Conservation (phyloP, 2,329 filamentous ascomycete genomes). For the Chrysosporium keratinophilum region DNA sequence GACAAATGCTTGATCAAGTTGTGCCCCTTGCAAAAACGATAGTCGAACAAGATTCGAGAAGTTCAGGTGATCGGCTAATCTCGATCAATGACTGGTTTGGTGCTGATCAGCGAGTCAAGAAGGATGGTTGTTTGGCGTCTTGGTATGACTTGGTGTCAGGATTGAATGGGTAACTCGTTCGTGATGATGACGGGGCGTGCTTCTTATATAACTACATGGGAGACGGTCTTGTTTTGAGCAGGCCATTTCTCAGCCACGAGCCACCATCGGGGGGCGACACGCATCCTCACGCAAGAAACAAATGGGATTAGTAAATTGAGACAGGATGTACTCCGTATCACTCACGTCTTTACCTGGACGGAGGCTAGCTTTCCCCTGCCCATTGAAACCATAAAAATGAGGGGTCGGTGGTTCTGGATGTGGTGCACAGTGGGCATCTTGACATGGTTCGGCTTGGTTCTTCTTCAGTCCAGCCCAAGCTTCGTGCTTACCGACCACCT, state of each 20-base stretch:
- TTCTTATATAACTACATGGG: no score
- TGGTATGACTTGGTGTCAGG: background rate
- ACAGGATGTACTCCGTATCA: no score
- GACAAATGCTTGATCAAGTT: background rate
- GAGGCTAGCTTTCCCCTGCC: background rate
- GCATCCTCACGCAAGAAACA: background rate
- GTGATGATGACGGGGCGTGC: background rate
- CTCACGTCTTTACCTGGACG: background rate
- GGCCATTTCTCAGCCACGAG: background rate
- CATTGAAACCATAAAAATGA: background rate
- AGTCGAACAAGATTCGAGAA: background rate
- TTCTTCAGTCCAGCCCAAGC: background rate
- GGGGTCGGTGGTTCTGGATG: background rate
- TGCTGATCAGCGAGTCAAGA: background rate
- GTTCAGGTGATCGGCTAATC: background rate
- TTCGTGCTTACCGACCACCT: background rate
- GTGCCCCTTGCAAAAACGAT: background rate
- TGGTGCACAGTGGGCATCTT: background rate
- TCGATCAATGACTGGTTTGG: background rate
- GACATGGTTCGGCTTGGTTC: background rate
- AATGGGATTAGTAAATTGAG: background rate
- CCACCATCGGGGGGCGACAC: conserved; percentile 1
- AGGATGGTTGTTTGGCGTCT: background rate
- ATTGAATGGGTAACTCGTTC: background rate
- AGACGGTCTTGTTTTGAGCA: background rate